A percentile compares a stretch with the other conserved stretches of the same genome.
phyloP scores from a whole-genome alignment of 176 grass and related monocot genomes.

The Bothriochloa decipiens region DNA sequence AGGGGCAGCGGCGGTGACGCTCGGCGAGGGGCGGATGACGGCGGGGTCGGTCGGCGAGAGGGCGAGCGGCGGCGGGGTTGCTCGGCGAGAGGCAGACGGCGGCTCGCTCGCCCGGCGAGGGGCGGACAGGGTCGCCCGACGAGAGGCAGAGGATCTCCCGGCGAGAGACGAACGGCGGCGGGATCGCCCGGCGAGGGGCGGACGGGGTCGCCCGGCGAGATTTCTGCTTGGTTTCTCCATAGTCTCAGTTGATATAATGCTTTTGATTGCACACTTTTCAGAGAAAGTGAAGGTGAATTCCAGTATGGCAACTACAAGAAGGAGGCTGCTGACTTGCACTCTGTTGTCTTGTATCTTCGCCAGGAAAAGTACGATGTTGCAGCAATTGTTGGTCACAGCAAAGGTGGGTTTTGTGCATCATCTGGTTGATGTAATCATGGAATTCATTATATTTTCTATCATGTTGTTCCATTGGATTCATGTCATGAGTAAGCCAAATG shows the following conservation, averaged over 20 bases:
- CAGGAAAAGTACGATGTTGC: slow-evolving; percentile 62
- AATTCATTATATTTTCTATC: neutral
- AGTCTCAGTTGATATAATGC: neutral
- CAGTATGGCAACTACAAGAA: slow-evolving; percentile 70
- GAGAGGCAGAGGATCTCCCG: no score
- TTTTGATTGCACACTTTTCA: slow-evolving; percentile 35
- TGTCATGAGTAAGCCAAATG: neutral
- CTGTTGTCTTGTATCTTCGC: slow-evolving; percentile 56
- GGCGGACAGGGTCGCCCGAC: no score
- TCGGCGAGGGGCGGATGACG: no score
- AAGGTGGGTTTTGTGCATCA: slow-evolving; percentile 53
- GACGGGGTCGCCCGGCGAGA: no score
- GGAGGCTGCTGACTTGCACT: slow-evolving; percentile 73
- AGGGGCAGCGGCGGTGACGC: no score
- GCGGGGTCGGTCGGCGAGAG: no score
- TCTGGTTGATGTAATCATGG: slow-evolving; percentile 1
- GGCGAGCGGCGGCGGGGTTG: no score
- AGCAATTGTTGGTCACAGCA: slow-evolving; percentile 80
- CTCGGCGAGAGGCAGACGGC: no score
- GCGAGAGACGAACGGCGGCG: no score
- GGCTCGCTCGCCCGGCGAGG: no score
- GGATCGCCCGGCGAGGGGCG: no score
- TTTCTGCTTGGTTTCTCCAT: no score
- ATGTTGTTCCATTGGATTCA: neutral
- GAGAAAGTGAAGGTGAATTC: slow-evolving; percentile 82